These are phyloP conservation scores for Globisporangium abappressorium DNA, from an alignment of 352 stramenopile species.

Conservation along the genomic window DNA sequence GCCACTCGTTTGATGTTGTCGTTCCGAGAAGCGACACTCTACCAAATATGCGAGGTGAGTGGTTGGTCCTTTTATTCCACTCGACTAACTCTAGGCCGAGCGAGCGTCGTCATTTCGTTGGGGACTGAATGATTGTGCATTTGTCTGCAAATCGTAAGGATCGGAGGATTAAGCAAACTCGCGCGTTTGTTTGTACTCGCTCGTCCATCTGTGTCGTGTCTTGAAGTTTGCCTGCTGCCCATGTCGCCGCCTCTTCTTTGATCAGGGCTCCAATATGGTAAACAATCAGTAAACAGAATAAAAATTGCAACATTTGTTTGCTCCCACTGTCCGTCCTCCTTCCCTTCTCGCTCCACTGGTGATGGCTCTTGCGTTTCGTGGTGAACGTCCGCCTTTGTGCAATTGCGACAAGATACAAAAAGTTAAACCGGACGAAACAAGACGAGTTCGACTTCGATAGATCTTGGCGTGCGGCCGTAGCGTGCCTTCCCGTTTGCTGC, in stretches of 20 bases:
- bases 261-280: background rate
- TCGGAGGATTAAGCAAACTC: background rate
- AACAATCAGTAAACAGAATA: constrained; percentile 1
- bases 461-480: background rate
- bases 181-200: background rate
- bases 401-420: background rate
- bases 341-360: background rate
- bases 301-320: background rate
- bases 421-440: background rate
- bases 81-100: background rate
- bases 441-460: background rate
- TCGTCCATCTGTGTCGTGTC: background rate
- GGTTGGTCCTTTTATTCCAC: background rate
- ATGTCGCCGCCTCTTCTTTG: background rate
- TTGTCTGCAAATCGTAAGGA: background rate
- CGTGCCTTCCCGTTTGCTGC: background rate
- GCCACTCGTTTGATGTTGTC: background rate
- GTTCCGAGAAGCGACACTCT: background rate
- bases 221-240: background rate
- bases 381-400: background rate
- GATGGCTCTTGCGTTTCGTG: background rate
- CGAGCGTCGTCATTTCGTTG: background rate
- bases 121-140: background rate
- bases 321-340: background rate
- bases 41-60: background rate